Evolutionary conservation across 1,139 yeast genomes (phyloP).

Genomic region (Taphrina wiesneri): DNA sequence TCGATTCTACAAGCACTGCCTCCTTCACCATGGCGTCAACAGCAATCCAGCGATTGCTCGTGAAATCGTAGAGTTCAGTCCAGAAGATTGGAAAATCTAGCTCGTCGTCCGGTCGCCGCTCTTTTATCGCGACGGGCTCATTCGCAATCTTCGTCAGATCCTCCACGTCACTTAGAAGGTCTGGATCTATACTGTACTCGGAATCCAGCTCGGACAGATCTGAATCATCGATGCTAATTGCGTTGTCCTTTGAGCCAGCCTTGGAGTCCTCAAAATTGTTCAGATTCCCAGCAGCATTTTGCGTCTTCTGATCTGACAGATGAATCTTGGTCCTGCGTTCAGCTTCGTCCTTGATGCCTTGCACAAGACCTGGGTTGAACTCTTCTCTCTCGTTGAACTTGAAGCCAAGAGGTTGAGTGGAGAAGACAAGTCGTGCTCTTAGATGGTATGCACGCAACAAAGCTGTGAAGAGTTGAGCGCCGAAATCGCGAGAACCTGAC

Average conservation of each 20-base stretch:
- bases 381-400: conserved; percentile 49
- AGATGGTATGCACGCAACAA: conserved; percentile 70
- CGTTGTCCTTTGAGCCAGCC: conserved; percentile 3
- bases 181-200: conserved; percentile 13
- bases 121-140: background rate
- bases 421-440: conserved; percentile 71
- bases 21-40: conserved; percentile 72
- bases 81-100: conserved; percentile 73
- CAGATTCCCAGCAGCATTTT: background rate
- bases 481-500: conserved; percentile 73
- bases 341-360: background rate
- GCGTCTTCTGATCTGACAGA: background rate
- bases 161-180: conserved; percentile 4
- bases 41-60: conserved; percentile 68
- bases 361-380: background rate
- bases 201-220: conserved; percentile 11
- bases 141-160: background rate
- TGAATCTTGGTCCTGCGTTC: background rate
- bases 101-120: conserved; percentile 13
- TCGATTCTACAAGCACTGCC: conserved; percentile 17
- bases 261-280: background rate
- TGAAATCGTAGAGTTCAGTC: conserved; percentile 90
- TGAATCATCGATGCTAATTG: conserved; percentile 6
- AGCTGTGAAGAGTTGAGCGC: conserved; percentile 85
- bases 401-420: conserved; percentile 88